Percentiles rank a stretch among this genome's conserved stretches.
Conservation (phyloP, 2,329 filamentous ascomycete species). For the Fusarium concolor region DNA sequence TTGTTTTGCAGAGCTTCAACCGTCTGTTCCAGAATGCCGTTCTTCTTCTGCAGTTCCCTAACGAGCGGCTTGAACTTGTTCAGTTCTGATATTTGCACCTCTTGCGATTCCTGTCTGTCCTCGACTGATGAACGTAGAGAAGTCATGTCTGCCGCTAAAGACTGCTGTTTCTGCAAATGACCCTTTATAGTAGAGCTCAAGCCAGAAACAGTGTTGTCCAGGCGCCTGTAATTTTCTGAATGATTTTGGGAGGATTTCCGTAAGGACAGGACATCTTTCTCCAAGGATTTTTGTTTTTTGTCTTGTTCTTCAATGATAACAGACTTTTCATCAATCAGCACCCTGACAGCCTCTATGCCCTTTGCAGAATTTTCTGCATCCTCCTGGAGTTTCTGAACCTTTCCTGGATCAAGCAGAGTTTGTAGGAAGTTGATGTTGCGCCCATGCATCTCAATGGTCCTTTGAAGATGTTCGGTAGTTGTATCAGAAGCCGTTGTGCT, state of each 20-base stretch:
- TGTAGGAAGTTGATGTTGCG: slow-evolving; percentile 8
- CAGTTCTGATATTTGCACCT: slow-evolving; percentile 1
- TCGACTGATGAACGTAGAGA: slow-evolving; percentile 3
- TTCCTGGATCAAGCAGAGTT: slow-evolving; percentile 1
- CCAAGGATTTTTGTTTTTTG: slow-evolving; percentile 16
- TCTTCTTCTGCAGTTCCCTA: slow-evolving; percentile 17
- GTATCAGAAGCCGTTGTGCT: neutral
- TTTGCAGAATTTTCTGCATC: neutral
- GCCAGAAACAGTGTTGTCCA: slow-evolving; percentile 4
- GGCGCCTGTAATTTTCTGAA: slow-evolving; percentile 1
- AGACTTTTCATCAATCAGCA: neutral
- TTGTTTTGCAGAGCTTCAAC: slow-evolving; percentile 4
- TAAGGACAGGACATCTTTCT: slow-evolving; percentile 2
- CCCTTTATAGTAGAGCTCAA: slow-evolving; percentile 1
- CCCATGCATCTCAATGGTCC: slow-evolving; percentile 13
- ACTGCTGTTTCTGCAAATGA: slow-evolving; percentile 2
- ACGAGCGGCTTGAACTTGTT: neutral
- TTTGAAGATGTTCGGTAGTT: neutral
- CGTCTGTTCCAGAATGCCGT: neutral
- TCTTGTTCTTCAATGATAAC: slow-evolving; percentile 7
- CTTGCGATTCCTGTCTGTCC: neutral
- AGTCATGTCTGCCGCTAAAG: slow-evolving; percentile 1
- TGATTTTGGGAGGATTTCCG: slow-evolving; percentile 6
- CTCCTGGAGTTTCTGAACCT: slow-evolving; percentile 8
- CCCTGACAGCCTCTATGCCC: neutral